These are phyloP conservation scores for Schwanniomyces etchellsii DNA, from an alignment of 1,139 yeast genomes.

Conservation along the genomic window DNA sequence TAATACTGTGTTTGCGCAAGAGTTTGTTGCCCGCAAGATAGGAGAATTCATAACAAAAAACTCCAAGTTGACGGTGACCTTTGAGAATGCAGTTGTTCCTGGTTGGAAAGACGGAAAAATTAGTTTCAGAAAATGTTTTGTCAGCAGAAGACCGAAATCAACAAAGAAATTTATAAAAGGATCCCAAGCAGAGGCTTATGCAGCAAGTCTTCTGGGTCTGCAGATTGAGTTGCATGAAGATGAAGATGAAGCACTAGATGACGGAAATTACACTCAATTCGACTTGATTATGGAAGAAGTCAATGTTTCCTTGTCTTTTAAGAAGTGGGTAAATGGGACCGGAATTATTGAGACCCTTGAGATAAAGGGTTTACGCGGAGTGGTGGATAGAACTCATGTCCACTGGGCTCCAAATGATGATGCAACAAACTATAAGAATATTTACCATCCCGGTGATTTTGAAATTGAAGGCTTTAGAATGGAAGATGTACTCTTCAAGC, in stretches of 20 bases:
- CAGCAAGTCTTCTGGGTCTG: conserved; percentile 27
- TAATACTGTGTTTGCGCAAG: conserved; percentile 88
- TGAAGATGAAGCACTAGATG: conserved; percentile 48
- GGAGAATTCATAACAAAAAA: conserved; percentile 84
- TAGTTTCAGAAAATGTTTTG: conserved; percentile 77
- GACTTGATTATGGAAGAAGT: conserved; percentile 87
- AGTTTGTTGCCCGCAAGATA: conserved; percentile 71
- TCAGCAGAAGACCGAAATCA: conserved; percentile 72
- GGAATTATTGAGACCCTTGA: conserved; percentile 84
- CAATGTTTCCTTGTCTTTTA: conserved; percentile 70
- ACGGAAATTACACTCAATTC: conserved; percentile 93
- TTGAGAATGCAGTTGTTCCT: conserved; percentile 92
- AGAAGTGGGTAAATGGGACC: conserved; percentile 84
- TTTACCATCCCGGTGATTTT: conserved; percentile 82
- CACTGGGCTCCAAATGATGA: conserved; percentile 78
- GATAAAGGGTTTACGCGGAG: conserved; percentile 82
- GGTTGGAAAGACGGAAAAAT: conserved; percentile 90
- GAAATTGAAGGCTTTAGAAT: conserved; percentile 78
- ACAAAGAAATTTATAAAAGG: conserved; percentile 57
- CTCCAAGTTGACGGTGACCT: conserved; percentile 80
- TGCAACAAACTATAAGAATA: conserved; percentile 72
- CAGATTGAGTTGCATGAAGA: conserved; percentile 5
- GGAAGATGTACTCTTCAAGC: conserved; percentile 79
- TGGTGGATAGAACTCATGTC: conserved; percentile 85
- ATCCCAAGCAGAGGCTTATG: conserved; percentile 56